Evolutionary conservation across 768 basidiomycete genomes (phyloP), one percentile per base, ranked within the genome.

Genomic region (Termitomyces sp.): DNA sequence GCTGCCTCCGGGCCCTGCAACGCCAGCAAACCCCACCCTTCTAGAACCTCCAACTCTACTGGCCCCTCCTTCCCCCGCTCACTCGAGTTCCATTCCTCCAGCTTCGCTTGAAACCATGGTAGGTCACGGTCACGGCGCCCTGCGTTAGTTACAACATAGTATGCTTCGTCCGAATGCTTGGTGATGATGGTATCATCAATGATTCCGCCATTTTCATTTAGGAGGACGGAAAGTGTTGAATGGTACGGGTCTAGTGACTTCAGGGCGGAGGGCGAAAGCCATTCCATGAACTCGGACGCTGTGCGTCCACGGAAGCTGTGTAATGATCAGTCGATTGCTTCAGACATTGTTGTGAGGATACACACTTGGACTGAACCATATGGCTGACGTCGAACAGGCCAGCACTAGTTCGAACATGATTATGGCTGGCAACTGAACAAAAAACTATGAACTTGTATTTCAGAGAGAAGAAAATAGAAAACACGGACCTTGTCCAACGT

Each of bases 371-470:
- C 70, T 98, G 96, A 16, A 98, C 90, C 96, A 99, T 99, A 72
- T 99, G 97, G 22, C 92, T 92, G 28, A 99, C 97, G 67, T 99
- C 97, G 69, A 99, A 99, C 33, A 99, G 77, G 0, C 94, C 94
- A 0, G 83, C 91, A 36, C 80, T 81, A 13, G 75, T 82, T 43
- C 97, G 86, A 52, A 95, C 91, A 66, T 98, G 89, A 46, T 88
- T 84, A 72, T 99, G 96, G 64, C 92, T 94, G 9, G 88, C 85
- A 54, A 92, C 95, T 97, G 69, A 32, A 40, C 46, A 44, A 13
- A 44, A 13, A 30, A 45, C 28, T 4, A 46, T 36, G 30, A 4
- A 13, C 8, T 47, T 20, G 48, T 53, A 49, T 45, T 45, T 20
- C 45, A 20, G 16, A 28, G 33, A 18, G 18, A 30, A 36, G 43